Conservation (phyloP, 2,329 filamentous ascomycete species). For the Hypoxylon sp. region DNA sequence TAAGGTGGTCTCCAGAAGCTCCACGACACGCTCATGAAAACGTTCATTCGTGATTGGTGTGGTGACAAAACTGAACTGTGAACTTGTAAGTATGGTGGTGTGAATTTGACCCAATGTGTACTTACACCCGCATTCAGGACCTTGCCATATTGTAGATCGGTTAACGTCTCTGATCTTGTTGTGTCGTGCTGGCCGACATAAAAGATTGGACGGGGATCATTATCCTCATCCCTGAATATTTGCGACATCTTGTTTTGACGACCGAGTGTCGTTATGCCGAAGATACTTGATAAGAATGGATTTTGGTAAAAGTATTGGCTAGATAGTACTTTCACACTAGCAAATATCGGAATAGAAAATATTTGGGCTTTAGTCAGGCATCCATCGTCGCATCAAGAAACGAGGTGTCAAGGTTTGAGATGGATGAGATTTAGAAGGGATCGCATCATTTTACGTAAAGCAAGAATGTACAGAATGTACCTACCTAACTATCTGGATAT, state of each 20-base stretch:
- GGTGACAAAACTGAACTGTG: constrained; percentile 80
- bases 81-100: constrained; percentile 15
- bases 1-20: constrained; percentile 66
- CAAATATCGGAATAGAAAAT: no score
- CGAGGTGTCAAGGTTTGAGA: background rate
- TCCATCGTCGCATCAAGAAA: constrained; percentile 15
- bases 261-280: constrained; percentile 2
- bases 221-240: constrained; percentile 41
- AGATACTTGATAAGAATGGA: background rate
- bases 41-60: constrained; percentile 78
- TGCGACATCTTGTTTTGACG: constrained; percentile 37
- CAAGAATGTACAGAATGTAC: no score
- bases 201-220: constrained; percentile 63
- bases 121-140: constrained; percentile 75
- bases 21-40: constrained; percentile 74
- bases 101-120: constrained; percentile 32
- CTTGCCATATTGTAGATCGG: constrained; percentile 70
- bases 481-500: no score
- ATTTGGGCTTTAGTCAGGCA: constrained; percentile 8
- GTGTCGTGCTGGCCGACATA: constrained; percentile 81
- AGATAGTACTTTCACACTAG: no score
- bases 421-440: background rate
- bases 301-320: constrained; percentile 4
- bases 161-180: constrained; percentile 65
- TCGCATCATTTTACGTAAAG: constrained; percentile 5